Conservation (phyloP, 164 flowering plant species). For the Saururus chinensis region DNA sequence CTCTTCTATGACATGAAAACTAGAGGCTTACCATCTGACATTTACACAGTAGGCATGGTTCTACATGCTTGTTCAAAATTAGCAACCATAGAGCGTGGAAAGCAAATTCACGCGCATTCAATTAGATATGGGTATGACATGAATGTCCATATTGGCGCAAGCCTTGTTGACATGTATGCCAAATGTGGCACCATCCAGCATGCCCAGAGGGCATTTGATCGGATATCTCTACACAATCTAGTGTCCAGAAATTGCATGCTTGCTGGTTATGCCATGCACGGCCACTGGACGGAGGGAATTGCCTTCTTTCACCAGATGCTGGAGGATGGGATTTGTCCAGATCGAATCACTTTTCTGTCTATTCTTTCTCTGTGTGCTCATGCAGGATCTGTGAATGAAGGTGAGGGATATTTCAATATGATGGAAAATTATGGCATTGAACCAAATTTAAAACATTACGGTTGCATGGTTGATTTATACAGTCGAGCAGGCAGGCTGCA, state of each 20-base stretch:
- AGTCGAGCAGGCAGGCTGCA: conserved; percentile 42
- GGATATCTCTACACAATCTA: conserved; percentile 35
- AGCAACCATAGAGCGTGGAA: conserved; percentile 46
- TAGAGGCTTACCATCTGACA: conserved; percentile 40
- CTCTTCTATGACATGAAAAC: conserved; percentile 36
- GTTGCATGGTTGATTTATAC: conserved; percentile 62
- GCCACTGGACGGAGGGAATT: conserved; percentile 55
- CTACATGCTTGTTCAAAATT: conserved; percentile 47
- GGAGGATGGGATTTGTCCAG: conserved; percentile 36
- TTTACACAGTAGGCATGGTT: conserved; percentile 42
- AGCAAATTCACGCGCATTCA: conserved; percentile 60
- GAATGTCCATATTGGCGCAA: conserved; percentile 40
- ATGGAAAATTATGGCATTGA: conserved; percentile 31
- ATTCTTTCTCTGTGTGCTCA: conserved; percentile 63
- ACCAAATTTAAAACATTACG: conserved; percentile 56
- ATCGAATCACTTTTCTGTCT: conserved; percentile 52
- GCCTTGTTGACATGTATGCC: conserved; percentile 71
- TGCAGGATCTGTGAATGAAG: conserved; percentile 40
- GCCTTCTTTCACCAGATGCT: conserved; percentile 37
- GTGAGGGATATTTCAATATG: conserved; percentile 32
- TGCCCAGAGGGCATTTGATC: conserved; percentile 26
- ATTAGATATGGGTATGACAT: conserved; percentile 41
- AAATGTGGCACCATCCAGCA: conserved; percentile 50
- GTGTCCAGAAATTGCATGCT: conserved; percentile 61
- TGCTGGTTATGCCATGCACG: conserved; percentile 65